Conservation (phyloP, 306 rosid species). For the Casuarina cunninghamiana region DNA sequence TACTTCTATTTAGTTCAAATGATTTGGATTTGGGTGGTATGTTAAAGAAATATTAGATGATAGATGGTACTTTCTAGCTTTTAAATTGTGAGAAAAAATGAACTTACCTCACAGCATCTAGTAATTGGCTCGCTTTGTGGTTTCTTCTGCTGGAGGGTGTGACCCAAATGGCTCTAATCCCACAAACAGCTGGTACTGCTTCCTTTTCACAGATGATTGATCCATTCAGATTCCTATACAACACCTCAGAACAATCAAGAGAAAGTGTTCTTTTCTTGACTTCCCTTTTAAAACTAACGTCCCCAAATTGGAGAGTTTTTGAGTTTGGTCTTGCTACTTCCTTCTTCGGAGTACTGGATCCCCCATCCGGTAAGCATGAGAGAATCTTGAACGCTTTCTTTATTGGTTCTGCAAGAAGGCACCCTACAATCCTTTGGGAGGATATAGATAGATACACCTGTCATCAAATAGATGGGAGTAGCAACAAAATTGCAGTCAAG, state of each 20-base stretch:
- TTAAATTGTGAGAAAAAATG: not conserved
- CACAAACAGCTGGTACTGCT: conserved; percentile 64
- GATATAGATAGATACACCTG: conserved; percentile 74
- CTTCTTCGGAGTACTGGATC: conserved; percentile 23
- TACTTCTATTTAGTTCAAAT: not conserved
- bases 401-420: conserved; percentile 71
- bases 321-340: conserved; percentile 26
- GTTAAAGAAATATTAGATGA: not conserved
- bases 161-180: conserved; percentile 88
- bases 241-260: conserved; percentile 29
- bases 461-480: not conserved
- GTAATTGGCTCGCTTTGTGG: conserved; percentile 59
- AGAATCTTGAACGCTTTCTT: conserved; percentile 62
- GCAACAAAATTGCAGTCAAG: not conserved
- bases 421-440: conserved; percentile 56
- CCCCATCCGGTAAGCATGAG: conserved; percentile 38
- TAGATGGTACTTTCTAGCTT: not conserved
- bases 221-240: conserved; percentile 38
- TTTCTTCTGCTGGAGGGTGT: conserved; percentile 77
- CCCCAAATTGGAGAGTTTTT: conserved; percentile 63
- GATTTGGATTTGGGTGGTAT: not conserved
- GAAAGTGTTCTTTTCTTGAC: conserved; percentile 36
- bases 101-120: conserved; percentile 76
- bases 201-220: conserved; percentile 58
- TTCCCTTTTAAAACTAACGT: conserved; percentile 67